Evolutionary conservation across 768 basidiomycete species (phyloP), one percentile per base, ranked within the genome.

Genomic region (Tylopilus rubrobrunneus): DNA sequence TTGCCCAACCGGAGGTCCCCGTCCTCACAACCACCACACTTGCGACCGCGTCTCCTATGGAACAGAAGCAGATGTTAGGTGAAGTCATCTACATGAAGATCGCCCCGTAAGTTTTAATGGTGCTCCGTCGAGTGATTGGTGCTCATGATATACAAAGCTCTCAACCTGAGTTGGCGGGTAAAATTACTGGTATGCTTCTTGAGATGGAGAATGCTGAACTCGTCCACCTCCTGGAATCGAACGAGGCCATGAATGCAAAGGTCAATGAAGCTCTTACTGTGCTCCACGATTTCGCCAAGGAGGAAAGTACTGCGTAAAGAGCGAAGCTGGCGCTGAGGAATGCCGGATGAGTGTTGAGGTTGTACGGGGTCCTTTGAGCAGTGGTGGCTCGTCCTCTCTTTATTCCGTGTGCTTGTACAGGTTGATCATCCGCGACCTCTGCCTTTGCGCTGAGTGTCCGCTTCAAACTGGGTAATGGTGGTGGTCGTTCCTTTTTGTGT

Each of bases 21-120:
- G 72, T 75, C 54, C 80, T 91, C 55, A 84, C 81, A 45, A 75
- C 91, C 21, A 78, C 84, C 65, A 66, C 79, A 10, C 77, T 89
- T 56, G 80, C 81, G 41, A 78, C 65, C 56, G 83, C 83, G 23
- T 72, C 79, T 45, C 82, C 85, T 34, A 76, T 78, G 70, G 96
- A 98, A 73, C 94, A 98, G 83, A 99, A 99, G 80, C 97, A 99
- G 73, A 93, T 98, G 88, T 80, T 99, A 45, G 97, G 97, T 62
- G 97, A 99, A 75, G 84, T 89, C 47, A 84, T 98, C 62, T 98
- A 98, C 76, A 86, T 96, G 82, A 87, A 84, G 68, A 95, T 98
- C 60, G 82, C 78, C 53, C 67, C 73, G 89, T 92, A 76, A 70
- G 90, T 67, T 36, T 33, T 3, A 28, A 61, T 23, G 23, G 39